These are phyloP conservation scores for Actinomucor elegans DNA, from an alignment of 371 early-diverging fungal species.

Conservation along the genomic window DNA sequence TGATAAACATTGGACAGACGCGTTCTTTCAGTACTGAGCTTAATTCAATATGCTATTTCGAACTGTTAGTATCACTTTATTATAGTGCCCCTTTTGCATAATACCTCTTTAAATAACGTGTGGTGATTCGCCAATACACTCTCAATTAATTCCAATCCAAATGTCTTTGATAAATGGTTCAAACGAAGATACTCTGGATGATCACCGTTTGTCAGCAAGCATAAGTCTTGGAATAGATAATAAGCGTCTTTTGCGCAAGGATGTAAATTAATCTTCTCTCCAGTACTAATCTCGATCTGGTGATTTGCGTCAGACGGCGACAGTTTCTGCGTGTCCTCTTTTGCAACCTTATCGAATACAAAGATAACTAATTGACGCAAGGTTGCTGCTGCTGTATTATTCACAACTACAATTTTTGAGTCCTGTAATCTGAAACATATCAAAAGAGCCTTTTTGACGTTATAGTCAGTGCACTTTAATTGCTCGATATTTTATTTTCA, in stretches of 20 bases:
- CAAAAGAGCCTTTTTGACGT: slow-evolving; percentile 62
- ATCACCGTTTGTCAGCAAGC: slow-evolving; percentile 67
- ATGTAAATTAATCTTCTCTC: slow-evolving; percentile 38
- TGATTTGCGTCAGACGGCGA: slow-evolving; percentile 31
- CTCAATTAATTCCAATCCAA: slow-evolving; percentile 94
- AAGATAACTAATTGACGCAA: slow-evolving; percentile 89
- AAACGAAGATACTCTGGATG: slow-evolving; percentile 71
- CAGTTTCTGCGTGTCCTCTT: slow-evolving; percentile 55
- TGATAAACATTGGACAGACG: slow-evolving; percentile 88
- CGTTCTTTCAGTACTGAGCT: slow-evolving; percentile 71
- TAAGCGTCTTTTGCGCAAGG: slow-evolving; percentile 83
- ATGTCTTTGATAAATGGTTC: slow-evolving; percentile 65
- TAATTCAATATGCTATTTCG: slow-evolving; percentile 79
- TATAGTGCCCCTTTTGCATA: too few relatives aligned
- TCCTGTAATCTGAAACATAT: slow-evolving; percentile 91
- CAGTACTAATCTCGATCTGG: slow-evolving; percentile 26
- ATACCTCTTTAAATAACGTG: slow-evolving; percentile 72
- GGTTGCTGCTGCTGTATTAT: slow-evolving; percentile 94
- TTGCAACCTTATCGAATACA: slow-evolving; percentile 90
- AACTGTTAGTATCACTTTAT: too few relatives aligned
- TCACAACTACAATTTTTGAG: slow-evolving; percentile 83
- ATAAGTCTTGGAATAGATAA: slow-evolving; percentile 84
- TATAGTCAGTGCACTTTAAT: neutral
- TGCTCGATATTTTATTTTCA: neutral
- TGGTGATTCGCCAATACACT: slow-evolving; percentile 81